These are phyloP conservation scores for Aurifilum marmelostoma DNA, from an alignment of 2,329 filamentous ascomycete species.

Conservation along the genomic window DNA sequence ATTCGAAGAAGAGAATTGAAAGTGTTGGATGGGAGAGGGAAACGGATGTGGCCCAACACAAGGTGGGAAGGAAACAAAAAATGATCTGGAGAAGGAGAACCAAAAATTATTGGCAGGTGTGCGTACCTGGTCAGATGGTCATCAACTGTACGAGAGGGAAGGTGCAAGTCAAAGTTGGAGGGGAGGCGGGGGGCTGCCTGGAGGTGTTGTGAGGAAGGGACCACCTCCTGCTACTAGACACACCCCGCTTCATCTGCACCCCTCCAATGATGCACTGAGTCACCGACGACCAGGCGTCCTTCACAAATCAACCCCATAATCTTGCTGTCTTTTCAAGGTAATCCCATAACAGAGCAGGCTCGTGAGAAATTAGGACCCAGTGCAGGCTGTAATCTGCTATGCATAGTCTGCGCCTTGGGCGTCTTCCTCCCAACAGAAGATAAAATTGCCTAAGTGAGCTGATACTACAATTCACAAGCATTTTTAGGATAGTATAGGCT, in stretches of 20 bases:
- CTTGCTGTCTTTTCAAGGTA: background rate
- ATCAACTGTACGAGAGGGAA: background rate
- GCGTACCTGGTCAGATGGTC: background rate
- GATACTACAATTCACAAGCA: background rate
- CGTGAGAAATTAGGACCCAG: background rate
- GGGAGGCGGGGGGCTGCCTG: background rate
- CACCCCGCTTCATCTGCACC: background rate
- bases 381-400: background rate
- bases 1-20: no score
- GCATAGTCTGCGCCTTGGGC: background rate
- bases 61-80: background rate
- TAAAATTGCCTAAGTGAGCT: background rate
- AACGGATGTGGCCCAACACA: background rate
- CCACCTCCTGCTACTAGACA: slow-evolving; percentile 5
- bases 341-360: background rate
- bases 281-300: background rate
- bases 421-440: background rate
- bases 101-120: background rate
- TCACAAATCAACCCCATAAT: background rate
- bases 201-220: background rate
- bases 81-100: background rate
- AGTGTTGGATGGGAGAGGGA: background rate
- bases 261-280: background rate
- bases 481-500: background rate
- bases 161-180: background rate